Evolutionary conservation across 805 yeast genomes (phyloP).

Genomic region (Cyberlindnera subsufficiens): DNA sequence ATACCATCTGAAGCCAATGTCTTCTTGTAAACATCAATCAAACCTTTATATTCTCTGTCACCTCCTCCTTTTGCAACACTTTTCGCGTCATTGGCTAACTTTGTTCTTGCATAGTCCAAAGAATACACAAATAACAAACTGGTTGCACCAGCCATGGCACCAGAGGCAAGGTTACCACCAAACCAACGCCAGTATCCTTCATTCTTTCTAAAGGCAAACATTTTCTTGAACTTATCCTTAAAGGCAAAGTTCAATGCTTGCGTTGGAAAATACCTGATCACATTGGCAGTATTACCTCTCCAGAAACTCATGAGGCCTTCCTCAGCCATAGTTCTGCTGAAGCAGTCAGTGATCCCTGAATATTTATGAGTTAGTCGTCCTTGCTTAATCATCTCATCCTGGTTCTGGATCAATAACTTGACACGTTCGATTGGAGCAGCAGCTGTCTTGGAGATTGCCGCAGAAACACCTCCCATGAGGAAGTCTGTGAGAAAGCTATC

Average conservation of each 20-base stretch:
- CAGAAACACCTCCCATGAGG: slow-evolving; percentile 96
- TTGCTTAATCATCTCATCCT: slow-evolving; percentile 94
- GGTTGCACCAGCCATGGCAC: slow-evolving; percentile 95
- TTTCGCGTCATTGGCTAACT: slow-evolving; percentile 95
- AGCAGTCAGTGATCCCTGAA: slow-evolving; percentile 85
- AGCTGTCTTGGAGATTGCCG: slow-evolving; percentile 94
- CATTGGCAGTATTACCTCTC: slow-evolving; percentile 98
- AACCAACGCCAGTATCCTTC: slow-evolving; percentile 87
- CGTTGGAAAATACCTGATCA: slow-evolving; percentile 96
- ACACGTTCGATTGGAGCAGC: slow-evolving; percentile 96
- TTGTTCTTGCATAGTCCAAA: slow-evolving; percentile 93
- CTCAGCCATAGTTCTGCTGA: slow-evolving; percentile 82
- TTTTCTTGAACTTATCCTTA: slow-evolving; percentile 89
- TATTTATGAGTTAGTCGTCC: slow-evolving; percentile 81
- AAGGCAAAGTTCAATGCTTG: slow-evolving; percentile 95
- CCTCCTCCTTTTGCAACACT: slow-evolving; percentile 64
- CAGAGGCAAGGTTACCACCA: slow-evolving; percentile 93
- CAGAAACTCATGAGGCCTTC: slow-evolving; percentile 90
- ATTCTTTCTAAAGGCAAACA: slow-evolving; percentile 92
- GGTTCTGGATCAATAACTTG: slow-evolving; percentile 89
- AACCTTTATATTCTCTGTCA: slow-evolving; percentile 91
- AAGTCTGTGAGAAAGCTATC: slow-evolving; percentile 47
- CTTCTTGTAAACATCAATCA: slow-evolving; percentile 89
- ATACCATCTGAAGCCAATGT: slow-evolving; percentile 89
- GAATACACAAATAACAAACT: slow-evolving; percentile 87